A percentile compares a stretch with the other conserved stretches of the same genome.
These are phyloP conservation scores for Nelumbo lutea DNA, from an alignment of 164 flowering plant genomes.

Conservation along the genomic window DNA sequence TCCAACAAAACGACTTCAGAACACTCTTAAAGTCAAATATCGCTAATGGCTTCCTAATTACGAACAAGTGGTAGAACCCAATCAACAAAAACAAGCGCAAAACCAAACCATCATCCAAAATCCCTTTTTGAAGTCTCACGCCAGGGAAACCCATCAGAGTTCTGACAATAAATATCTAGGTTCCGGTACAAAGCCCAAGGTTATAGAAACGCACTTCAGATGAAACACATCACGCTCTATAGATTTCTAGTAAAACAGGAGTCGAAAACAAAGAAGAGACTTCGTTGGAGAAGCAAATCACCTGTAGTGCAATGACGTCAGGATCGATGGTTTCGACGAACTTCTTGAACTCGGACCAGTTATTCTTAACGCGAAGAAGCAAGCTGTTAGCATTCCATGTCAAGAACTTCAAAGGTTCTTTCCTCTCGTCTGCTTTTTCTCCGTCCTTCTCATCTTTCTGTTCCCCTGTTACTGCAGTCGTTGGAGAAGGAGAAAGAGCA, in stretches of 20 bases:
- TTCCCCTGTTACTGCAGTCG: slow-evolving; percentile 6
- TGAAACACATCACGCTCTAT: neutral
- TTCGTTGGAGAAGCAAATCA: slow-evolving; percentile 11
- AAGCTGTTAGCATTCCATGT: slow-evolving; percentile 98
- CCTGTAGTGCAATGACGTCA: slow-evolving; percentile 93
- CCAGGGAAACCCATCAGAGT: neutral
- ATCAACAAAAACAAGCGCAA: slow-evolving; percentile 1
- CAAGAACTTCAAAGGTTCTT: slow-evolving; percentile 74
- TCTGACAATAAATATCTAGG: neutral
- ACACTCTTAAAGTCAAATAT: neutral
- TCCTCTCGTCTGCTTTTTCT: slow-evolving; percentile 21
- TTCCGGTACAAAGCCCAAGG: slow-evolving; percentile 1
- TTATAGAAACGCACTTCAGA: slow-evolving; percentile 1
- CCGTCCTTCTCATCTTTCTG: slow-evolving; percentile 13
- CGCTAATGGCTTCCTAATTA: neutral
- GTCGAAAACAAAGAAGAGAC: neutral
- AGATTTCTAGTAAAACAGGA: neutral
- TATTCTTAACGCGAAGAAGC: slow-evolving; percentile 79
- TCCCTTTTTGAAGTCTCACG: neutral
- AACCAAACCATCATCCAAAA: neutral
- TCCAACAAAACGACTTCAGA: neutral
- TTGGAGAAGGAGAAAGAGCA: slow-evolving; percentile 31
- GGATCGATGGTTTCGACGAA: slow-evolving; percentile 64
- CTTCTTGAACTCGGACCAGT: slow-evolving; percentile 74
- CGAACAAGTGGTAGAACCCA: neutral